A percentile compares a stretch with the other conserved stretches of the same genome.
These are phyloP conservation scores for Polytrichum formosum DNA, from an alignment of 225 moss, liverwort and hornwort species.

Conservation along the genomic window DNA sequence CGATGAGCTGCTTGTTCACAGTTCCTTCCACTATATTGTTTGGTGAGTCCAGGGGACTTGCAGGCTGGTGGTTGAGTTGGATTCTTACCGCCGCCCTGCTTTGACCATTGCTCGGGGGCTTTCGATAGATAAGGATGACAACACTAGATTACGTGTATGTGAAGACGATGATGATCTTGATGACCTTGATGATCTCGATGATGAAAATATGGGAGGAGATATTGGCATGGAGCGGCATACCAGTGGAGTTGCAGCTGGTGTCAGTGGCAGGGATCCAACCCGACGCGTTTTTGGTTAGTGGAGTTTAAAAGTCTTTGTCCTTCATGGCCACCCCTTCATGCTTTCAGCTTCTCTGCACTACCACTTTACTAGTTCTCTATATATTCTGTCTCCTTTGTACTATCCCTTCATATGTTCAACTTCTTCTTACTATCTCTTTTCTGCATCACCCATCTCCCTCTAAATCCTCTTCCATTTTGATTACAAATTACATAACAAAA, in stretches of 20 bases:
- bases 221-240: constrained; percentile 27
- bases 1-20: too few relatives aligned
- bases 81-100: constrained; percentile 64
- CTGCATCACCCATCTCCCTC: too few relatives aligned
- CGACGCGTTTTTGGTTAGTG: constrained; percentile 12
- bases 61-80: constrained; percentile 72
- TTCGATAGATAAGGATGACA: constrained; percentile 35
- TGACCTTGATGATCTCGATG: constrained; percentile 40
- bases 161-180: constrained; percentile 54
- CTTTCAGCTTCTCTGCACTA: not conserved
- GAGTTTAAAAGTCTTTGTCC: not conserved
- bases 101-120: constrained; percentile 46
- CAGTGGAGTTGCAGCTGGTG: constrained; percentile 18
- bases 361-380: not conserved
- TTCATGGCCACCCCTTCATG: not conserved
- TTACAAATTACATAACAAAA: too few relatives aligned
- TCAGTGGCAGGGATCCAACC: constrained; percentile 12
- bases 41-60: constrained; percentile 46
- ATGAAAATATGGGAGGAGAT: constrained; percentile 22
- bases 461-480: too few relatives aligned
- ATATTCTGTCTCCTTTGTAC: too few relatives aligned
- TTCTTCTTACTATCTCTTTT: too few relatives aligned
- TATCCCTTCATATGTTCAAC: too few relatives aligned
- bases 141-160: constrained; percentile 18
- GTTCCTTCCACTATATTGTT: not conserved